A percentile compares a stretch with the other conserved stretches of the same genome.
Evolutionary conservation across 805 yeast species (phyloP).

Genomic region (Wickerhamiella azyma): DNA sequence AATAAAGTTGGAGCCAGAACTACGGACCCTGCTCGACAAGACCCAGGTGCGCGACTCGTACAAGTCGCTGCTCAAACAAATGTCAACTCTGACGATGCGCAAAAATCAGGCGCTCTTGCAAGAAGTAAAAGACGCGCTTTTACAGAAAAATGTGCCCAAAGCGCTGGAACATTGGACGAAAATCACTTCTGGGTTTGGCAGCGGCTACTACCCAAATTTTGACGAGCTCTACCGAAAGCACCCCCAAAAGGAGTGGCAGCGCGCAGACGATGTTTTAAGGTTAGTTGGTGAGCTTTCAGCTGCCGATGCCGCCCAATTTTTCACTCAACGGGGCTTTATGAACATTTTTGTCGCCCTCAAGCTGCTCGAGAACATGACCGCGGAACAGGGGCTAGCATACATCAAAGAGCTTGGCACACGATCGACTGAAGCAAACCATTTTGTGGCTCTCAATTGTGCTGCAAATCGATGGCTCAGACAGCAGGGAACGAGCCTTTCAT

Average conservation of each 20-base stretch:
- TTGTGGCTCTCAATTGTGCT: neutral
- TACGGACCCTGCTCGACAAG: neutral
- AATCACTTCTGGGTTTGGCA: neutral
- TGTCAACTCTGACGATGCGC: neutral
- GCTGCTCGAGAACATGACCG: neutral
- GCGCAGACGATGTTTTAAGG: neutral
- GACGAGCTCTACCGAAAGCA: neutral
- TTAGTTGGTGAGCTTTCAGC: neutral
- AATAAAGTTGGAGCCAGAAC: neutral
- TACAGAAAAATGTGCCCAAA: neutral
- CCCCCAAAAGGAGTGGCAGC: neutral
- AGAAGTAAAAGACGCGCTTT: neutral
- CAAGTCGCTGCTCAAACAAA: neutral
- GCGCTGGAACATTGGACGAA: neutral
- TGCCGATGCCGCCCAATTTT: neutral
- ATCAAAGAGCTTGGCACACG: neutral
- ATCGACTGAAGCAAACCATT: neutral
- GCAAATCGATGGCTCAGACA: neutral
- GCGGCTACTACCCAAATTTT: neutral
- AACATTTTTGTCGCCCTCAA: neutral
- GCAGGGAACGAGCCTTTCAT: neutral
- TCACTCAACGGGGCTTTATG: neutral
- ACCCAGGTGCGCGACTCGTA: neutral
- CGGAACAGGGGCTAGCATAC: neutral
- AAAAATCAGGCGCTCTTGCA: neutral